Conservation (phyloP, 2,329 filamentous ascomycete genomes). For the Fusarium musae region DNA sequence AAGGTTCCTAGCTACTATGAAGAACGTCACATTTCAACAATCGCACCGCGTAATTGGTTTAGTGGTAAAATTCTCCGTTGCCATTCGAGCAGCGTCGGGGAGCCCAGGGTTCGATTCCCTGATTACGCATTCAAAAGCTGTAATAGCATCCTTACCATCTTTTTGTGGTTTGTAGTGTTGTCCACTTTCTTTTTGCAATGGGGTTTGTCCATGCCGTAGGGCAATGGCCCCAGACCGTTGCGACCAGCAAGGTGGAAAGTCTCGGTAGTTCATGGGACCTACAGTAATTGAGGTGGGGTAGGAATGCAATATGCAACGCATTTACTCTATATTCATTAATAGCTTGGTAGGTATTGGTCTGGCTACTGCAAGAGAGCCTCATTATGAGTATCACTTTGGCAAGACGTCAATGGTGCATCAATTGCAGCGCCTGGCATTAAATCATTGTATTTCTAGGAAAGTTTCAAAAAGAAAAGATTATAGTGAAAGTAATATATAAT, state of each 20-base stretch:
- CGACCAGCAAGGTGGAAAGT: background rate
- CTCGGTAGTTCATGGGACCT: too few species aligned
- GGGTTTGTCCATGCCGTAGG: fast-evolving
- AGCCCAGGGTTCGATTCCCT: conserved; percentile 26
- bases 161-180: background rate
- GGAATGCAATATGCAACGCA: fast-evolving
- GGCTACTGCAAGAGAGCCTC: background rate
- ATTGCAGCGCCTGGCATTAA: background rate
- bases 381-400: background rate
- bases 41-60: conserved; percentile 18
- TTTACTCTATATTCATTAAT: too few species aligned
- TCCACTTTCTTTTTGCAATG: fast-evolving
- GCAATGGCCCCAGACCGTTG: fast-evolving
- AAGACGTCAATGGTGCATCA: background rate
- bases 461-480: background rate
- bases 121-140: background rate
- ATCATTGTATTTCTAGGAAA: background rate
- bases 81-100: conserved; percentile 2
- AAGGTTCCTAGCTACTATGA: fast-evolving
- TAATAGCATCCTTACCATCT: background rate
- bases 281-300: fast-evolving
- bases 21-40: fast-evolving
- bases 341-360: background rate
- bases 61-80: conserved; percentile 29
- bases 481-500: background rate